phyloP scores from a whole-genome alignment of 1,284 basidiomycete species.

The Volvariella volvacea region DNA sequence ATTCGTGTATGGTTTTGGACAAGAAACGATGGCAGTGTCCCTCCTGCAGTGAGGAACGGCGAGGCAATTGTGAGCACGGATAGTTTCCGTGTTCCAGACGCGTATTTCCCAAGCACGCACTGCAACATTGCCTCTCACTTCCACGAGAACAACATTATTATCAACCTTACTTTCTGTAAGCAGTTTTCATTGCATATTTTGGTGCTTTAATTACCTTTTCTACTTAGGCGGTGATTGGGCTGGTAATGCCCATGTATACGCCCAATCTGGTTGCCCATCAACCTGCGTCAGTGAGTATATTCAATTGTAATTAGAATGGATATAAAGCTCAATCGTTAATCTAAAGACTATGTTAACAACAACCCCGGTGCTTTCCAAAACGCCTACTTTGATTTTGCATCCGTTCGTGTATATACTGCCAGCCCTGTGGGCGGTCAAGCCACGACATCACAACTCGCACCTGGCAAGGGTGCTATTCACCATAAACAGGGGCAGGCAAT shows the following conservation, averaged over 20 bases:
- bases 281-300: not conserved
- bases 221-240: conserved; percentile 54
- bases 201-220: conserved; percentile 1
- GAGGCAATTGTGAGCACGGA: conserved; percentile 33
- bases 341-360: conserved; percentile 54
- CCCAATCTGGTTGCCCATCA: not conserved
- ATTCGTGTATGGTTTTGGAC: conserved; percentile 61
- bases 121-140: conserved; percentile 37
- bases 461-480: too few species aligned
- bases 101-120: conserved; percentile 51
- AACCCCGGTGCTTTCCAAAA: conserved; percentile 58
- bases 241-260: conserved; percentile 20
- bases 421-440: too few species aligned
- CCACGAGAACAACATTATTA: conserved; percentile 52
- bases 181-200: conserved; percentile 2
- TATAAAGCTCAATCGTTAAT: too few species aligned
- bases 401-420: not conserved
- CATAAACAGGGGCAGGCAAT: too few species aligned
- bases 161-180: conserved; percentile 45
- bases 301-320: not conserved
- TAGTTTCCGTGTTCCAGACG: conserved; percentile 43
- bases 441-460: too few species aligned
- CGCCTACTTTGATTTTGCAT: conserved; percentile 59
- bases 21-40: conserved; percentile 32
- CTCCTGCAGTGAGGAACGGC: conserved; percentile 37